These are phyloP conservation scores for Cladosporium sp. DNA, from an alignment of 2,329 filamentous ascomycete species.

Conservation along the genomic window DNA sequence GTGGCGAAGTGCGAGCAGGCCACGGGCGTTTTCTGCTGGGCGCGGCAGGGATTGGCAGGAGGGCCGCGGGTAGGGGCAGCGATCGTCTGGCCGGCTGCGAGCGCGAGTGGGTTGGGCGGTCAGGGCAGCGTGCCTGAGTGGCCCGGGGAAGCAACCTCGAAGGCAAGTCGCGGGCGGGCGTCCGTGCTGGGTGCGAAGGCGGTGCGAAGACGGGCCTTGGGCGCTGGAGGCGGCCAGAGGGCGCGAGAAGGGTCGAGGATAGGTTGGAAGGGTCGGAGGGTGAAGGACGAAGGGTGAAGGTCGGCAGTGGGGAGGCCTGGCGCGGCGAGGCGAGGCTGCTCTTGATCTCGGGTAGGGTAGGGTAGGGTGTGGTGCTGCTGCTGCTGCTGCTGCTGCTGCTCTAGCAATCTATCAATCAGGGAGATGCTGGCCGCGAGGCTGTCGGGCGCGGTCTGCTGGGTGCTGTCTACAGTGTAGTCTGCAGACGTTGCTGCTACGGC, in stretches of 20 bases:
- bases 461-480: neutral
- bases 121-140: neutral
- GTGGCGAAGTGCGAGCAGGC: neutral
- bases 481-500: neutral
- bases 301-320: neutral
- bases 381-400: no score
- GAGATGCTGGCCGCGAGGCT: neutral
- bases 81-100: conserved; percentile 1
- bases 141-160: neutral
- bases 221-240: neutral
- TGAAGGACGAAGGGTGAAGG: neutral
- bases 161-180: neutral
- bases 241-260: neutral
- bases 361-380: no score
- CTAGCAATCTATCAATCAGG: no score
- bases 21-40: neutral
- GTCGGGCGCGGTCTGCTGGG: neutral
- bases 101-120: conserved; percentile 6
- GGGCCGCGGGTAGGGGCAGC: neutral
- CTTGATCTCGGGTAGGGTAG: no score
- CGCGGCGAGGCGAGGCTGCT: neutral
- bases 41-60: conserved; percentile 7
- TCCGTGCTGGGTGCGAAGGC: neutral
- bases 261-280: neutral
- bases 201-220: neutral